phyloP scores from a whole-genome alignment of 768 basidiomycete species.

The Tephrocybe sp. region DNA sequence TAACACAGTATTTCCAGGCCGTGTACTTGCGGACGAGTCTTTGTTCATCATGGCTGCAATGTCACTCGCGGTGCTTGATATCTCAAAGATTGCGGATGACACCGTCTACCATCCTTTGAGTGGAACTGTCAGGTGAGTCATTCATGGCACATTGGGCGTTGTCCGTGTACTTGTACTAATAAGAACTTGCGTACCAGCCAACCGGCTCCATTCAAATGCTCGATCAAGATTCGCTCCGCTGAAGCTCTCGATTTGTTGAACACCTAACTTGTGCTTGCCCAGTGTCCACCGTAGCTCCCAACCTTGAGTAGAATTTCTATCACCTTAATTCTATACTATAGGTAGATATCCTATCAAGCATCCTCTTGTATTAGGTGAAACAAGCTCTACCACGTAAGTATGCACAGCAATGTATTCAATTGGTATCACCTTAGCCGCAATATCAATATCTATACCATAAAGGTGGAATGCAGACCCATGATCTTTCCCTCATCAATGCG shows the following conservation, averaged over 20 bases:
- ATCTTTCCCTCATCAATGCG: too few relatives aligned
- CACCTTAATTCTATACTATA: too few relatives aligned
- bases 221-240: background rate
- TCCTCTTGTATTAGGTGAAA: too few relatives aligned
- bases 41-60: conserved; percentile 2
- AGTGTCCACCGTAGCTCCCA: too few relatives aligned
- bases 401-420: too few relatives aligned
- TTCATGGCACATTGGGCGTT: background rate
- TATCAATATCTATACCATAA: too few relatives aligned
- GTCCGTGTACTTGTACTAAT: background rate
- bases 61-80: conserved; percentile 1
- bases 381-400: too few relatives aligned
- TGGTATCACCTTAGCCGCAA: too few relatives aligned
- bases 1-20: background rate
- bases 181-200: background rate
- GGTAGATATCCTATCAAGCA: too few relatives aligned
- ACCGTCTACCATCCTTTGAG: background rate
- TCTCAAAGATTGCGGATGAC: background rate
- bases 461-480: too few relatives aligned
- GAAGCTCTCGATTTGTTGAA: background rate
- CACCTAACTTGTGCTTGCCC: too few relatives aligned
- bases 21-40: background rate
- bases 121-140: conserved; percentile 2
- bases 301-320: too few relatives aligned
- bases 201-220: conserved; percentile 4